Evolutionary conservation across 176 grass and related monocot species (phyloP).

Genomic region (Panicum miliaceum): DNA sequence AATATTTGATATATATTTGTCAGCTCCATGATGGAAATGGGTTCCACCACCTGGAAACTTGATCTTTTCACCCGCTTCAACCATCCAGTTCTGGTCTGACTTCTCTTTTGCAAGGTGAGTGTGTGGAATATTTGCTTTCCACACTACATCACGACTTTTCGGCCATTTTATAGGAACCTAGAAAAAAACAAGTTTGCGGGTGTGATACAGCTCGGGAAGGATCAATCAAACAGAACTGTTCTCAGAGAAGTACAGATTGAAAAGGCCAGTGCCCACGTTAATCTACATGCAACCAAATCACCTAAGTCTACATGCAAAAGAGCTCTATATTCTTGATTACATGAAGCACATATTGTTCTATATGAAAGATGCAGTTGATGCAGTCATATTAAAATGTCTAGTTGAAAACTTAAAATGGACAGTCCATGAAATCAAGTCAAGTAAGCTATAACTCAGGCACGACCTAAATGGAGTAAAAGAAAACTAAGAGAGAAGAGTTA

Average conservation of each 20-base stretch:
- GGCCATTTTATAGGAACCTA: slow-evolving; percentile 99
- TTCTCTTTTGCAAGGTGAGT: slow-evolving; percentile 97
- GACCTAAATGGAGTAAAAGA: slow-evolving; percentile 2
- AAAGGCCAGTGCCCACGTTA: slow-evolving; percentile 7
- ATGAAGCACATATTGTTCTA: neutral
- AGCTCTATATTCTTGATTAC: neutral
- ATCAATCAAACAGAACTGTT: slow-evolving; percentile 29
- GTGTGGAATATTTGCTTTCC: slow-evolving; percentile 98
- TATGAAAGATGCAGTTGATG: neutral
- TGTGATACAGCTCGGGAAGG: slow-evolving; percentile 8
- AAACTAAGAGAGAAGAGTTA: slow-evolving; percentile 5
- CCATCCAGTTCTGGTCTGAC: slow-evolving; percentile 99
- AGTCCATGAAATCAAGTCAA: slow-evolving; percentile 29
- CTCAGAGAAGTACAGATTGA: slow-evolving; percentile 2
- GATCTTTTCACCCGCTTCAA: slow-evolving; percentile 92
- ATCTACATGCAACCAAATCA: neutral
- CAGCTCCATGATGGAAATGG: slow-evolving; percentile 97
- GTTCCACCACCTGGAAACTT: slow-evolving; percentile 95
- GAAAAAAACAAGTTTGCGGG: slow-evolving; percentile 31
- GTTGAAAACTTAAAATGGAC: slow-evolving; percentile 21
- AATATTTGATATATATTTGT: slow-evolving; percentile 92
- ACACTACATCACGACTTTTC: slow-evolving; percentile 94
- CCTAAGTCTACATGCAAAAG: slow-evolving; percentile 25
- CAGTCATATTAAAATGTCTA: slow-evolving; percentile 27
- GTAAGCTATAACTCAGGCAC: neutral